A percentile compares a stretch with the other conserved stretches of the same genome.
Evolutionary conservation across 2,329 filamentous ascomycete species (phyloP).

Genomic region (Aureobasidium sp.): DNA sequence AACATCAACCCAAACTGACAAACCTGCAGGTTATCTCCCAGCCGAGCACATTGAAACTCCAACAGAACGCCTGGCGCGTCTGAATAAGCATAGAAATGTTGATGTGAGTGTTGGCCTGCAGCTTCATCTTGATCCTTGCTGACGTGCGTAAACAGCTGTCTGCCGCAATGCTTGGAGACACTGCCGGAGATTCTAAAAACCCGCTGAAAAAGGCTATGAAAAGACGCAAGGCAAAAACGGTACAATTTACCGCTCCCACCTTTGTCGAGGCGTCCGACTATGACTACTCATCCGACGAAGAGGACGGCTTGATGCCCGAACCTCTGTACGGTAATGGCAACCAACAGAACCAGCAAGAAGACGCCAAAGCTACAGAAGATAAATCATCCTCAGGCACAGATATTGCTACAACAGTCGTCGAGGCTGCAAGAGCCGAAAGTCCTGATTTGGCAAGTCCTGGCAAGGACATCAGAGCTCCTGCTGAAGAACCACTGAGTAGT

Average conservation of each 20-base stretch:
- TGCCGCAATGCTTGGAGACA: conserved; percentile 62
- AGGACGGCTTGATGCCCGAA: conserved; percentile 18
- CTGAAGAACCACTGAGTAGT: conserved; percentile 22
- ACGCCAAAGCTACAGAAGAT: background rate
- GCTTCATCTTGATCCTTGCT: conserved; percentile 17
- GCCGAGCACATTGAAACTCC: conserved; percentile 98
- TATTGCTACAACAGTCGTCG: background rate
- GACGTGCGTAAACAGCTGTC: conserved; percentile 43
- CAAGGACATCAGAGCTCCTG: conserved; percentile 17
- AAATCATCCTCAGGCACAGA: background rate
- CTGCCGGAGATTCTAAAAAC: conserved; percentile 71
- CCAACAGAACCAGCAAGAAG: background rate
- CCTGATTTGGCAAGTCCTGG: conserved; percentile 12
- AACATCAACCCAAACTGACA: conserved; percentile 16
- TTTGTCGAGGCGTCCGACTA: conserved; percentile 83
- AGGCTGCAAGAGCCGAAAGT: conserved; percentile 1
- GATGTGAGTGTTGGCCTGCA: conserved; percentile 55
- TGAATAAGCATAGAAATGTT: conserved; percentile 98
- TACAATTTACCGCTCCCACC: conserved; percentile 75
- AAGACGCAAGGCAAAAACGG: conserved; percentile 72
- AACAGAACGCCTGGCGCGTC: conserved; percentile 80
- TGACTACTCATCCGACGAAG: conserved; percentile 67
- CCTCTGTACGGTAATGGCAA: conserved; percentile 1
- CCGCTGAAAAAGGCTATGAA: conserved; percentile 77
- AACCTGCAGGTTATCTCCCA: conserved; percentile 69